Evolutionary conservation across 23 red algal species (phyloP), one percentile per base, ranked within the genome.

Genomic region (Gracilaria caudata): DNA sequence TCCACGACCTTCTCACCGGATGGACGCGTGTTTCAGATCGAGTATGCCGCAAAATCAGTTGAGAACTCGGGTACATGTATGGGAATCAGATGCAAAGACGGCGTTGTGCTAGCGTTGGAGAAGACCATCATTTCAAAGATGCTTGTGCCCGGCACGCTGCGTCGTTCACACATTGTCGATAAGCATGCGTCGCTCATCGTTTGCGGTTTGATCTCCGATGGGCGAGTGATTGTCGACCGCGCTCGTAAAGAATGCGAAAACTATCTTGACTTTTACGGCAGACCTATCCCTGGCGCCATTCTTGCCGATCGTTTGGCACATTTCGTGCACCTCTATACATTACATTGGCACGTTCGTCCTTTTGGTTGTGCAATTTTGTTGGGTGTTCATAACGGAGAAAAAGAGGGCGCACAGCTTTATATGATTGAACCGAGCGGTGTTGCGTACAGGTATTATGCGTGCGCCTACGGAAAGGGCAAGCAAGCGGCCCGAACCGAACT

Each of bases 1-100:
- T 91, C 97, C 1, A 96, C 97, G 19, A 99, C 93, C 39, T 99
- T 99, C 66, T 99, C 97, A 16, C 97, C 97, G 3, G 97, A 99
- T 43, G 97, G 97, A 25, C 93, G 97, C 40, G 97, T 99, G 14
- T 99, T 95, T 53, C 97, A 99, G 73, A 77, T 96, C 51, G 97
- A 99, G 54, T 99, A 99, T 83, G 87, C 97, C 13, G 73, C 64
- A 2, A 99, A 99, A 72, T 85, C 97, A 47, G 97, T 96, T n/a
- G 97, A 99, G 55, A 93, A 94, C 80, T 94, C 89, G 19, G 97
- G 95, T 5, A 96, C 94, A 47, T 84, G 79, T n/a, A 51, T 99
- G 49, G 97, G 97, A 37, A 60, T 96, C 10, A 44, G 78, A 36
- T 99, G 97, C 79, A 87, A 45, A 25, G 97, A 99, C 73, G 97